Conservation (phyloP, 768 basidiomycete species). For the Austroboletus eburneus region DNA sequence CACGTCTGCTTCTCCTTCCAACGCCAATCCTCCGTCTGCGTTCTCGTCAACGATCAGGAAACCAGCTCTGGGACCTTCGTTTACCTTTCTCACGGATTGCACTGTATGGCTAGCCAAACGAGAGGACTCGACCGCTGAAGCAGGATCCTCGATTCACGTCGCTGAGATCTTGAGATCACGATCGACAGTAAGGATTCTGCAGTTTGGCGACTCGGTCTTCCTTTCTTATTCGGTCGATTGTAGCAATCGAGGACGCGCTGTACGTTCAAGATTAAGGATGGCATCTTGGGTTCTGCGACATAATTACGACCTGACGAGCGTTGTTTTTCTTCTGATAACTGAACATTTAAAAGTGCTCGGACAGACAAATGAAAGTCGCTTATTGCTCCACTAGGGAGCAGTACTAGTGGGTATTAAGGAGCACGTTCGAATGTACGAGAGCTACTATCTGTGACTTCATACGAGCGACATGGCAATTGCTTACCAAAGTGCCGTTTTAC, state of each 20-base stretch:
- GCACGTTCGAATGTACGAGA: too few relatives aligned
- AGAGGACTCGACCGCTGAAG: conserved; percentile 11
- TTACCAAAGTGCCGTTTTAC: too few relatives aligned
- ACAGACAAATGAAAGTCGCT: too few relatives aligned
- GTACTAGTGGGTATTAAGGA: not conserved
- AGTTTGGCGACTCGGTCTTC: not conserved
- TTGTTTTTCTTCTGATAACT: too few relatives aligned
- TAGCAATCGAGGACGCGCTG: conserved; percentile 40
- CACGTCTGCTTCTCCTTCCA: conserved; percentile 35
- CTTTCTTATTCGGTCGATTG: conserved; percentile 1
- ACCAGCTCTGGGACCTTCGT: conserved; percentile 74
- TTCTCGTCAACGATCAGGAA: conserved; percentile 44
- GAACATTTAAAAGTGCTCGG: too few relatives aligned
- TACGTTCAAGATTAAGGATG: conserved; percentile 36
- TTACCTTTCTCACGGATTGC: conserved; percentile 66
- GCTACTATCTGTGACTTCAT: too few relatives aligned
- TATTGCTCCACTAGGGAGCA: too few relatives aligned
- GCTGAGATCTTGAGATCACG: conserved; percentile 44
- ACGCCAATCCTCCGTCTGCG: conserved; percentile 30
- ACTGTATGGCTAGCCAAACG: conserved; percentile 62
- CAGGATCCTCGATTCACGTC: conserved; percentile 25
- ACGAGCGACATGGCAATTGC: too few relatives aligned
- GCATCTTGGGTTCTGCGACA: conserved; percentile 20
- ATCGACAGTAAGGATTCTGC: conserved; percentile 30
- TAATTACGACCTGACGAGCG: not conserved